Conservation (phyloP, 202 grass and related monocot species). For the Carex sylvatica region DNA sequence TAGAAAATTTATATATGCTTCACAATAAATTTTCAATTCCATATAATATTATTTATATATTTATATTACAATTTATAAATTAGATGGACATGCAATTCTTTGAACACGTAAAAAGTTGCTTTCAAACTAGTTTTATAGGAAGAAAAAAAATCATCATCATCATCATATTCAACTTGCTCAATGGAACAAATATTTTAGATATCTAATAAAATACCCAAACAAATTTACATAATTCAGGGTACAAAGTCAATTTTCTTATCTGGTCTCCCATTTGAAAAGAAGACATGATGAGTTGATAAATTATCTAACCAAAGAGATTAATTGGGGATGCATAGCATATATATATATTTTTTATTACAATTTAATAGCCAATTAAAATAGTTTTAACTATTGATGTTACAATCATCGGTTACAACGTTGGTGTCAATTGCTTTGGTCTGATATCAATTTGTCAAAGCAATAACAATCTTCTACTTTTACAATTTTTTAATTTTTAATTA, state of each 20-base stretch:
- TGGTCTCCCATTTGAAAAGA: not conserved
- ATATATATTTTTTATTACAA: not conserved
- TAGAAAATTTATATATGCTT: no score
- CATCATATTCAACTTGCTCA: not conserved
- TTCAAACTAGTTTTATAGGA: not conserved
- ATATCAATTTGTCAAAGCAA: not conserved
- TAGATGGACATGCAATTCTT: no score
- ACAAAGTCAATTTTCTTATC: not conserved
- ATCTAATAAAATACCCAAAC: not conserved
- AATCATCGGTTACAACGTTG: constrained; percentile 13
- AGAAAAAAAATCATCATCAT: not conserved
- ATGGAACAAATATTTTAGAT: not conserved
- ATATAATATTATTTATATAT: no score
- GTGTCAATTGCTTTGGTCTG: constrained; percentile 1
- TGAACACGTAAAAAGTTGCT: not conserved
- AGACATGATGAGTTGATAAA: not conserved
- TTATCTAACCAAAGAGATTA: not conserved
- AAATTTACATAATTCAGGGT: not conserved
- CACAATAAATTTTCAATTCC: no score
- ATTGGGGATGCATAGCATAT: not conserved
- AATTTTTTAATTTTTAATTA: not conserved
- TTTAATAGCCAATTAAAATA: not conserved
- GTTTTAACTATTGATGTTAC: constrained; percentile 4
- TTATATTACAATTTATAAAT: no score
- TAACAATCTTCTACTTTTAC: not conserved